These are phyloP conservation scores for Dothistroma pini DNA, from an alignment of 2,329 filamentous ascomycete species.

Conservation along the genomic window DNA sequence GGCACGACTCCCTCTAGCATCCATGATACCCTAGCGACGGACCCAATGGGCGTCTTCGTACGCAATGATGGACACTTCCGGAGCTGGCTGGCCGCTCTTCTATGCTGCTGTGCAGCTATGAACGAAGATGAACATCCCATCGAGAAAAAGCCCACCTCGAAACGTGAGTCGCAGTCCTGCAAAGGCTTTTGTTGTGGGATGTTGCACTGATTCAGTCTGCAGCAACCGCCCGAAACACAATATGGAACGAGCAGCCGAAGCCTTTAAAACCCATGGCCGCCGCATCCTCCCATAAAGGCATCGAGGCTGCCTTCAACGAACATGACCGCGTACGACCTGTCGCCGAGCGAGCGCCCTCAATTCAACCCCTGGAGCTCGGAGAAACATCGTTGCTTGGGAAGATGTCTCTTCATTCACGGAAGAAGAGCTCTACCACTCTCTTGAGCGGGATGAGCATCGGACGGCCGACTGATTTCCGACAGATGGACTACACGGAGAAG, in stretches of 20 bases:
- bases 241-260: conserved; percentile 26
- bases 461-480: conserved; percentile 26
- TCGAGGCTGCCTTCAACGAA: conserved; percentile 17
- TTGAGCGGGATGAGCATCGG: conserved; percentile 26
- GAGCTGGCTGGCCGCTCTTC: conserved; percentile 35
- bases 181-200: conserved; percentile 2
- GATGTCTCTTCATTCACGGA: conserved; percentile 13
- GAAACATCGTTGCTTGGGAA: conserved; percentile 21
- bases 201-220: conserved; percentile 4
- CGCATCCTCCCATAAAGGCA: not conserved
- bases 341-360: conserved; percentile 22
- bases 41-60: conserved; percentile 35
- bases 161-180: conserved; percentile 14
- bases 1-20: conserved; percentile 10
- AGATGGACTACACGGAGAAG: conserved; percentile 30
- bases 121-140: conserved; percentile 29
- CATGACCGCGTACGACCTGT: conserved; percentile 20
- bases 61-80: conserved; percentile 28
- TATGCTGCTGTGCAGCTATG: conserved; percentile 33
- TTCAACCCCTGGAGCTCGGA: conserved; percentile 25
- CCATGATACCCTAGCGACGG: conserved; percentile 20
- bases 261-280: conserved; percentile 18
- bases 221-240: conserved; percentile 15
- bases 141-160: conserved; percentile 16
- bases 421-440: conserved; percentile 21